These are phyloP conservation scores for Vigna trinervia DNA, from an alignment of 306 rosid species.

Conservation along the genomic window DNA sequence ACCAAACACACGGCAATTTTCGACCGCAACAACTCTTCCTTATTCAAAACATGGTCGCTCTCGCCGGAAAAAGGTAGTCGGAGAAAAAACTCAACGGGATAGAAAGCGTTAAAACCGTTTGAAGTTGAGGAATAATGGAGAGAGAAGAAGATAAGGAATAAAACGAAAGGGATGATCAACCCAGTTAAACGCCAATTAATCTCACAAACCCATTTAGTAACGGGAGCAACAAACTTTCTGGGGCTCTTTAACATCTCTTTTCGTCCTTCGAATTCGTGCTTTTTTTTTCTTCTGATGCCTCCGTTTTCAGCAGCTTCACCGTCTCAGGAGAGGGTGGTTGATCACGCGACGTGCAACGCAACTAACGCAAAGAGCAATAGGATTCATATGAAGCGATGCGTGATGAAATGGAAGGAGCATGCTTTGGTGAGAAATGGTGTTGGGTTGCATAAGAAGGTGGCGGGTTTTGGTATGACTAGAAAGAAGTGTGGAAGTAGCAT, in stretches of 20 bases:
- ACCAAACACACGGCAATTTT: conserved; percentile 91
- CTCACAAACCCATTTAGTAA: conserved; percentile 48
- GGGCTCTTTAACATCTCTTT: conserved; percentile 45
- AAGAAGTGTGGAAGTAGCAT: not conserved
- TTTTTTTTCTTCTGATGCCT: not conserved
- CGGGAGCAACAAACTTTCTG: conserved; percentile 34
- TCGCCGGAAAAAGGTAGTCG: conserved; percentile 17
- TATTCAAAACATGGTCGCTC: conserved; percentile 25
- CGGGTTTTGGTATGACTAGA: conserved; percentile 15
- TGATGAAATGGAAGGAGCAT: not conserved
- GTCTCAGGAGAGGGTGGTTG: not conserved
- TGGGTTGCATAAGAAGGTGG: conserved; percentile 11
- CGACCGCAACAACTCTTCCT: conserved; percentile 61
- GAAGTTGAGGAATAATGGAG: conserved; percentile 45
- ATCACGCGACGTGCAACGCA: conserved; percentile 18
- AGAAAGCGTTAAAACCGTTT: conserved; percentile 43
- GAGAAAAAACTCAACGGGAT: conserved; percentile 52
- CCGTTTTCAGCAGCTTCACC: not conserved
- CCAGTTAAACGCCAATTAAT: conserved; percentile 62
- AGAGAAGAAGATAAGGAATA: conserved; percentile 55
- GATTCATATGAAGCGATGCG: not conserved
- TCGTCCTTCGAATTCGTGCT: not conserved
- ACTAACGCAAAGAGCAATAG: not conserved
- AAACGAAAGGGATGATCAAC: conserved; percentile 57
- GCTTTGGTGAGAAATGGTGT: conserved; percentile 9